Percentiles rank a stretch among this genome's conserved stretches.
phyloP scores from a whole-genome alignment of 1,284 basidiomycete species.

The Rhodotorula glutinis region DNA sequence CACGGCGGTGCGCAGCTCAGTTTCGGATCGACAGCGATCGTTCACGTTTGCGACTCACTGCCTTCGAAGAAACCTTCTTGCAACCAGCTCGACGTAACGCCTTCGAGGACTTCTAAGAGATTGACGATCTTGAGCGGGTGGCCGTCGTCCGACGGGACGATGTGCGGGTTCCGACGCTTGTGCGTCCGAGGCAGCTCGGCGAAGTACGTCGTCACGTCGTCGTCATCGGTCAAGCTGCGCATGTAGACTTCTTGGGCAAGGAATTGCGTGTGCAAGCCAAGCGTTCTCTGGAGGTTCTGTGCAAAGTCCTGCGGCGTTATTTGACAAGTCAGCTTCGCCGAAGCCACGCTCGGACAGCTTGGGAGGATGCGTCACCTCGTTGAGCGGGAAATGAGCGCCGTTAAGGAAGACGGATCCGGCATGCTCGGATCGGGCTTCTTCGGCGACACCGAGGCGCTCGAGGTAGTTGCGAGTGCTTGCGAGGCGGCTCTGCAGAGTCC shows the following conservation, averaged over 20 bases:
- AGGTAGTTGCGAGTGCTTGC: conserved; percentile 26
- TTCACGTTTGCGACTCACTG: background rate
- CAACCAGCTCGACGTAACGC: conserved; percentile 50
- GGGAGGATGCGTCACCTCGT: conserved; percentile 59
- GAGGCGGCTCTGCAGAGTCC: conserved; percentile 5
- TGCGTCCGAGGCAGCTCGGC: conserved; percentile 78
- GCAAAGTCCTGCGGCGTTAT: conserved; percentile 63
- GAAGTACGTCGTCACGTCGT: conserved; percentile 69
- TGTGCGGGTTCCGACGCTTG: conserved; percentile 66
- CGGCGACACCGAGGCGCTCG: conserved; percentile 27
- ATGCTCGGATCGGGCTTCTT: background rate
- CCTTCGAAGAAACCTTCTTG: conserved; percentile 43
- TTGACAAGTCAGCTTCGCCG: too few species aligned
- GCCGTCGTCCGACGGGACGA: conserved; percentile 57
- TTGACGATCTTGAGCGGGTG: conserved; percentile 57
- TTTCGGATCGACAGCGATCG: background rate
- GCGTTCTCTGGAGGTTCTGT: conserved; percentile 30
- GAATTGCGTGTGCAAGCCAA: conserved; percentile 14
- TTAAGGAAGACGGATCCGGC: conserved; percentile 68
- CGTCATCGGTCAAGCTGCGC: conserved; percentile 60
- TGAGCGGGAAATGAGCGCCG: conserved; percentile 70
- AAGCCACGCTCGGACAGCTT: too few species aligned
- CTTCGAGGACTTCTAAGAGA: conserved; percentile 55
- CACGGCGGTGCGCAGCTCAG: conserved; percentile 27
- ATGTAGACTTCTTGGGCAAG: conserved; percentile 58